Evolutionary conservation across 441 rosid genomes (phyloP), one percentile per base, ranked within the genome.

Genomic region (Erodium moschatum): DNA sequence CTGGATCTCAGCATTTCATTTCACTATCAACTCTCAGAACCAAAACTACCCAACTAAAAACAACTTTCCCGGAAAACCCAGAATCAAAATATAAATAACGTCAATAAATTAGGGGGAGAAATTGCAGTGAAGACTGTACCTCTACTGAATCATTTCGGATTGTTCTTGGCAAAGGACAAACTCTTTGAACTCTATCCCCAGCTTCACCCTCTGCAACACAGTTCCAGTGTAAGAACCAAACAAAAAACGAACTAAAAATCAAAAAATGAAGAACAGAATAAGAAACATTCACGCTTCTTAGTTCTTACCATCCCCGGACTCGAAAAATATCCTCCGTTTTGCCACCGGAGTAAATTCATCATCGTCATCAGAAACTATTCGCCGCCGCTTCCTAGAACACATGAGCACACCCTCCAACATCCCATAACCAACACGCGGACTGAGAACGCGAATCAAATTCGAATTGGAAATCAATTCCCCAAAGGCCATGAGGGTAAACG

Each of bases 341-440:
- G 15, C 35, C 19, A 8, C 35, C 52, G 63, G 78, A 58, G 31
- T 10, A 4, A 35, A 40, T n/a, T 29, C 31, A 29, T 29, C 31
- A 29, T 29, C 31, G 3, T 64, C 21, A 18, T 5, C 68, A 0
- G 16, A 63, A 58, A 56, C 67, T 27, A 44, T 73, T 72, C 77
- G 86, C 73, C 81, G 80, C 72, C 85, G 80, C 72, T 82, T 91
- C 64, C 80, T 67, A 4, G 76, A 79, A 42, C 42, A 66, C 56
- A 73, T 19, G 64, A 76, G 76, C 40, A 66, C 8, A 5, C 27
- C 63, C 27, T 19, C 63, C 63, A 29, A 58, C 29, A 10, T 2
- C 12, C 29, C 63, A 20, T 19, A 58, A 9, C 63, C 63, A 20
- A 58, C 29, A 9, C 63, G 63, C 0, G 63, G 63, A 1, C 29